Percentiles rank a stretch among this genome's conserved stretches.
Conservation (phyloP, 495 filamentous ascomycete species). For the Trichocladium antarcticum region DNA sequence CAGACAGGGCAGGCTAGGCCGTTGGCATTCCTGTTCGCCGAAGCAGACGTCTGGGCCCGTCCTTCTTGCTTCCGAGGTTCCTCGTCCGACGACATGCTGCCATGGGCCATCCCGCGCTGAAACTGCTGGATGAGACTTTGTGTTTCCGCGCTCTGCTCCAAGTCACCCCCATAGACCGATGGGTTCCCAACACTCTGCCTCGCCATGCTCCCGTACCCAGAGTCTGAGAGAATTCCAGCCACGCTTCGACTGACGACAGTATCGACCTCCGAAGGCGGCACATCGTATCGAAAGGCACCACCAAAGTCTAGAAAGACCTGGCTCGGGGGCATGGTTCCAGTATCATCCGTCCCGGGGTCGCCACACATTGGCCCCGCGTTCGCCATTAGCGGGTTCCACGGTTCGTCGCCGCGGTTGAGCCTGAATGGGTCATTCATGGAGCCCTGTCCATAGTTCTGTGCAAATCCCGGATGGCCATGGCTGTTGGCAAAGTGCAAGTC, state of each 20-base stretch:
- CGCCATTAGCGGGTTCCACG: conserved; percentile 4
- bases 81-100: background rate
- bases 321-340: too few species aligned
- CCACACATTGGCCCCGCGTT: background rate
- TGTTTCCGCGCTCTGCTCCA: conserved; percentile 28
- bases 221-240: conserved; percentile 42
- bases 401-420: background rate
- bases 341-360: background rate
- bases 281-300: conserved; percentile 14
- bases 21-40: conserved; percentile 13
- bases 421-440: background rate
- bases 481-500: background rate
- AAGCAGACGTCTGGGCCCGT: background rate
- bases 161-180: conserved; percentile 37
- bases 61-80: background rate
- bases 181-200: conserved; percentile 34
- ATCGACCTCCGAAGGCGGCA: conserved; percentile 44
- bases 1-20: conserved; percentile 27
- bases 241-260: conserved; percentile 41
- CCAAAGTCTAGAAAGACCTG: too few species aligned
- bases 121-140: conserved; percentile 29
- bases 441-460: background rate
- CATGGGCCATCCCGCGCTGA: conserved; percentile 12
- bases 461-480: background rate
- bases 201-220: conserved; percentile 48